Evolutionary conservation across 139 green algal species (phyloP).

Genomic region (Tetraselmis chui): DNA sequence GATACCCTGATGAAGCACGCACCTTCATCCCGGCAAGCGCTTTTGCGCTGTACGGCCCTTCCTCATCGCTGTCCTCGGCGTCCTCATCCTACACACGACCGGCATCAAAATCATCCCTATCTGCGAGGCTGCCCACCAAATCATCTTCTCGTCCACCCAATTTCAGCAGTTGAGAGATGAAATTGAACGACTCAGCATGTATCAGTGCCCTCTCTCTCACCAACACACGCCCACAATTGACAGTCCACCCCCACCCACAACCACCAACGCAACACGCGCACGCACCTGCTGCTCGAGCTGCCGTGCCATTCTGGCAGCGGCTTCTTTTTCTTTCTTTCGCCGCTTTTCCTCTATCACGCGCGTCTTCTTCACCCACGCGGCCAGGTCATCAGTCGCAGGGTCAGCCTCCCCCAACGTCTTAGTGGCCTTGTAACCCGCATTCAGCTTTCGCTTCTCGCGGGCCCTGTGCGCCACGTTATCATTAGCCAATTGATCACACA

Average conservation of each 20-base stretch:
- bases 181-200: too few species aligned
- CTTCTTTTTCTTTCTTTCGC: constrained; percentile 17
- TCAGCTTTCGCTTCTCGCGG: constrained; percentile 32
- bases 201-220: too few species aligned
- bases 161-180: too few species aligned
- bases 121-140: too few species aligned
- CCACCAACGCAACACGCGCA: neutral
- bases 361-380: constrained; percentile 58
- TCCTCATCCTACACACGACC: constrained; percentile 23
- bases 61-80: constrained; percentile 35
- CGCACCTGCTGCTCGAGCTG: constrained; percentile 18
- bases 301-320: constrained; percentile 14
- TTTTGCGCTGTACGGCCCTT: constrained; percentile 21
- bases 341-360: constrained; percentile 27
- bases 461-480: constrained; percentile 32
- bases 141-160: too few species aligned
- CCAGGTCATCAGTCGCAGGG: constrained; percentile 56
- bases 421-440: constrained; percentile 16
- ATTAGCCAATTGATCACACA: too few species aligned
- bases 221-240: too few species aligned
- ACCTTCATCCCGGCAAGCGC: constrained; percentile 60
- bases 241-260: neutral
- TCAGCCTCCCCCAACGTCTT: constrained; percentile 53
- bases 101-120: too few species aligned
- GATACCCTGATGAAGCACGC: neutral